Evolutionary conservation across 495 filamentous ascomycete species (phyloP).

Genomic region (Pyrenula aspistea): DNA sequence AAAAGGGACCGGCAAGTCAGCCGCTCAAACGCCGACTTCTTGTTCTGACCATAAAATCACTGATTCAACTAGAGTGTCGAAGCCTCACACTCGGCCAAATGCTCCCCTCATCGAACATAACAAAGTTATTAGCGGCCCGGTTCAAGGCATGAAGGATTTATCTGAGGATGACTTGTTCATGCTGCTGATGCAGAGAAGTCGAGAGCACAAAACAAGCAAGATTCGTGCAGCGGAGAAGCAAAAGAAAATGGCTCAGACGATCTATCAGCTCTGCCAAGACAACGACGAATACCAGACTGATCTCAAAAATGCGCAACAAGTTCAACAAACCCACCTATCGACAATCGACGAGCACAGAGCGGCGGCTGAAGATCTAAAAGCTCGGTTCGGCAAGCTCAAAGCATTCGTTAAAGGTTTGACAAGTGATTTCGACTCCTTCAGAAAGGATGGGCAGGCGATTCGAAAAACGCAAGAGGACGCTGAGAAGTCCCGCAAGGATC

Average conservation of each 20-base stretch:
- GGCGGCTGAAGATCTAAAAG: neutral
- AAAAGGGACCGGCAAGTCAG: too few relatives aligned
- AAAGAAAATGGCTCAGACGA: neutral
- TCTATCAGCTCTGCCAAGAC: neutral
- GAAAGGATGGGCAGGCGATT: conserved; percentile 34
- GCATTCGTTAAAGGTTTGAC: conserved; percentile 3
- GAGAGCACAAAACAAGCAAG: neutral
- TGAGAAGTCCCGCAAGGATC: neutral
- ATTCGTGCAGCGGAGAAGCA: neutral
- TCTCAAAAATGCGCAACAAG: neutral
- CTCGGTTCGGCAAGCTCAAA: neutral
- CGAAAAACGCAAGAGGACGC: conserved; percentile 19
- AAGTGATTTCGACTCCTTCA: conserved; percentile 10
- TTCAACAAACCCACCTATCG: neutral
- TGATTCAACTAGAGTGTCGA: neutral
- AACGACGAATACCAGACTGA: neutral
- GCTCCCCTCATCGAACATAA: neutral
- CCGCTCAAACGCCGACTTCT: neutral
- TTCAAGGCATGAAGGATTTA: neutral
- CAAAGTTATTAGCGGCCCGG: neutral
- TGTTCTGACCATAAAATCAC: neutral
- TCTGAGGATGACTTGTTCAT: neutral
- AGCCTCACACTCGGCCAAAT: neutral
- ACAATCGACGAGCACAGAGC: neutral
- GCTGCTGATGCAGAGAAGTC: neutral